These are phyloP conservation scores for Chrysanthemum seticuspe DNA, from an alignment of 129 eudicot species.

Conservation along the genomic window DNA sequence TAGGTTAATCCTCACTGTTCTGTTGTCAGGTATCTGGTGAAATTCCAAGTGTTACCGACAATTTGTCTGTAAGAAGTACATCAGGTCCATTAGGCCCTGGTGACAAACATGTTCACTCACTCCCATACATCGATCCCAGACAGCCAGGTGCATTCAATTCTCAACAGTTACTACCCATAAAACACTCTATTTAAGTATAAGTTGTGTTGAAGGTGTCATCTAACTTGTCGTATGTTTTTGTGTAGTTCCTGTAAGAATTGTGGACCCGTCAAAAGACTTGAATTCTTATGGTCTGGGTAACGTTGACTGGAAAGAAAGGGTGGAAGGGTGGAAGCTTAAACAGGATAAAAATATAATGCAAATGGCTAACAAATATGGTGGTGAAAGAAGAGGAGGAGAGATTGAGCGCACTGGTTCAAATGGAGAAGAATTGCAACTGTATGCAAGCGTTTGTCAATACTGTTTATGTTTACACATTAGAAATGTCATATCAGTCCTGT, in stretches of 20 bases:
- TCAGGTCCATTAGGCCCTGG: slow-evolving; percentile 87
- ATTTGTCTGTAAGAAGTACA: slow-evolving; percentile 71
- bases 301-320: slow-evolving; percentile 61
- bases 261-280: slow-evolving; percentile 79
- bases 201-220: slow-evolving; percentile 1
- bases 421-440: slow-evolving; percentile 86
- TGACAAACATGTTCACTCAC: slow-evolving; percentile 69
- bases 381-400: slow-evolving; percentile 86
- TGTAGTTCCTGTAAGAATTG: slow-evolving; percentile 79
- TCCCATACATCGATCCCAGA: slow-evolving; percentile 79
- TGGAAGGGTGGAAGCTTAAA: slow-evolving; percentile 62
- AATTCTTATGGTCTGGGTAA: slow-evolving; percentile 79
- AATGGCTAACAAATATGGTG: slow-evolving; percentile 45
- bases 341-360: slow-evolving; percentile 68
- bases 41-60: slow-evolving; percentile 73
- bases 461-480: slow-evolving; percentile 7
- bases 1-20: neutral
- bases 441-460: slow-evolving; percentile 36
- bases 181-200: neutral
- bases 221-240: slow-evolving; percentile 16
- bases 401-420: slow-evolving; percentile 85
- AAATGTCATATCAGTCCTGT: too few relatives aligned
- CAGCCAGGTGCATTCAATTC: slow-evolving; percentile 58
- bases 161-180: slow-evolving; percentile 1
- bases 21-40: slow-evolving; percentile 73